Evolutionary conservation across 495 filamentous ascomycete genomes (phyloP), one percentile per base, ranked within the genome.

Genomic region (Jackrogersella multiformis): DNA sequence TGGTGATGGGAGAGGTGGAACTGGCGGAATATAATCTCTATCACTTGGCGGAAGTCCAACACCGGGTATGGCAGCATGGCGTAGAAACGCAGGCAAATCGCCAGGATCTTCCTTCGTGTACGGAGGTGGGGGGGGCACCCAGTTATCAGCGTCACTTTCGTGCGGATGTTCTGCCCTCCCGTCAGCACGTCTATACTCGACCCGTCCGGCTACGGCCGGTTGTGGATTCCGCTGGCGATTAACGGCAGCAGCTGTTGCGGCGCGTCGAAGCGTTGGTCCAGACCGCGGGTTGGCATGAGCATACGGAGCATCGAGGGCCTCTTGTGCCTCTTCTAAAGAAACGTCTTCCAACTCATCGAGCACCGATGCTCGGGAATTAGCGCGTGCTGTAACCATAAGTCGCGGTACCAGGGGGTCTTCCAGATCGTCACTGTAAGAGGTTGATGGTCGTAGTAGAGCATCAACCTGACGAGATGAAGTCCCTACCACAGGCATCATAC

Each of bases 91-190:
- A 9, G 84, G 84, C 20, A 80, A 51, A 48, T 83, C 82, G 15
- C 76, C 81, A 5, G 91, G 88, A 28, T 90, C 81, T 12, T 92
- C 87, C 12, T 85, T 86, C 16, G 87, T 85, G 69, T 97, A 97
- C 6, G 92, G 91, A 10, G 93, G 93, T n/a, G 93, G 93, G 0
- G 93, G 93, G 20, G 93, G 91, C 5, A 94, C 91, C 93, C 93
- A 97, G 63, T 94, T 92, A 66, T 97, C 93, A 3, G 92, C 92
- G 72, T 96, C 91, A 61, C 90, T 93, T 75, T 96, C 92, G 76
- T 96, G 91, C 9, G 93, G 93, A 61, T 90, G 84, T 56, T 92
- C 84, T 15, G 84, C 78, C 32, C 88, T 81, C 12, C 88, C 89
- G 73, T 91, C 88, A 23, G 91, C 80, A 21, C 87, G 79, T 59